phyloP scores from a whole-genome alignment of 2,329 filamentous ascomycete species.

The Ampelomyces quisqualis region DNA sequence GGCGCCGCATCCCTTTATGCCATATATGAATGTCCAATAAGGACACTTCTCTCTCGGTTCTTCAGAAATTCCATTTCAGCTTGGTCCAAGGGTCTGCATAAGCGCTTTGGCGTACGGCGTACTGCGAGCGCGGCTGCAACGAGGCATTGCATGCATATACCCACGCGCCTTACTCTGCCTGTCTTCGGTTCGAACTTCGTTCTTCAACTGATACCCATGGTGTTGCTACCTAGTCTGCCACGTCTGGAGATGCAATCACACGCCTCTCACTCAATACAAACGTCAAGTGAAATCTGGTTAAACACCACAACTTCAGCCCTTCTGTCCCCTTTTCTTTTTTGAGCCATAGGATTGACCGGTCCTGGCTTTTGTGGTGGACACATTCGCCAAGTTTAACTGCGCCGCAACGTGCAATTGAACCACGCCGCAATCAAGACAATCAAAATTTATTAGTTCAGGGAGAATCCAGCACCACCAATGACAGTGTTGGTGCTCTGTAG shows the following conservation, averaged over 20 bases:
- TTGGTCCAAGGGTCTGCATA: not conserved
- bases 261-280: not conserved
- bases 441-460: not conserved
- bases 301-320: not conserved
- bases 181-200: not conserved
- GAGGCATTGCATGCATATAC: slow-evolving; percentile 2
- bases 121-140: not conserved
- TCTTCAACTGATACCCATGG: slow-evolving; percentile 4
- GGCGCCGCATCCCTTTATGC: slow-evolving; percentile 29
- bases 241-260: not conserved
- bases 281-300: not conserved
- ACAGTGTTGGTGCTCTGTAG: not conserved
- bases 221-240: too few species aligned
- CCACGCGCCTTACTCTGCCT: not conserved
- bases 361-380: slow-evolving; percentile 3
- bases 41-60: not conserved
- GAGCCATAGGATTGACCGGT: too few species aligned
- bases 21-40: slow-evolving; percentile 36
- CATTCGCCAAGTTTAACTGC: slow-evolving; percentile 6
- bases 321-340: not conserved
- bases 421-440: slow-evolving; percentile 16
- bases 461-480: not conserved
- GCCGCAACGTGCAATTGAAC: slow-evolving; percentile 12
- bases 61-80: not conserved
- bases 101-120: slow-evolving; percentile 1